Percentiles rank a stretch among this genome's conserved stretches.
phyloP scores from a whole-genome alignment of 208 protist species.

The Leishmania tropica region DNA sequence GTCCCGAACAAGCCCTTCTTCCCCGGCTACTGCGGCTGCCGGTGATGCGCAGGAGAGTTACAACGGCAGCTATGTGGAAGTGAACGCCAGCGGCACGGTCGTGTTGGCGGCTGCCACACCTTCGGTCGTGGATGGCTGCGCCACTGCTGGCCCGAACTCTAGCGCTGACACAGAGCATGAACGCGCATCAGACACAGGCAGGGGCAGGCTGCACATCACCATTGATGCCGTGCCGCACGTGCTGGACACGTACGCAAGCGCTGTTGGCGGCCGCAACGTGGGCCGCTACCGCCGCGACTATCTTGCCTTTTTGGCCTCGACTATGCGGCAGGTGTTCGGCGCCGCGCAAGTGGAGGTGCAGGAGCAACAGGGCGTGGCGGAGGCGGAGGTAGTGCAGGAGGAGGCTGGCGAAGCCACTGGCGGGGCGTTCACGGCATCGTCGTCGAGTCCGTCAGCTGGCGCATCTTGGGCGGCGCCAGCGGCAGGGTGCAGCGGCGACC shows the following conservation, averaged over 20 bases:
- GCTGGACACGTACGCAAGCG: constrained; percentile 60
- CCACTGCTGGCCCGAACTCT: background rate
- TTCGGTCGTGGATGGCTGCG: constrained; percentile 61
- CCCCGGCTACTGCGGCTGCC: background rate
- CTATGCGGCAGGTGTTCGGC: constrained; percentile 68
- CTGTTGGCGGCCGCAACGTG: constrained; percentile 47
- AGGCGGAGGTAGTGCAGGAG: constrained; percentile 48
- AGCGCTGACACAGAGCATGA: constrained; percentile 11
- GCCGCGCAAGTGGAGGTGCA: constrained; percentile 62
- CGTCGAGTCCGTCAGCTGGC: constrained; percentile 1
- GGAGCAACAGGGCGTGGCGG: constrained; percentile 62
- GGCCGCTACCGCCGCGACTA: constrained; percentile 66
- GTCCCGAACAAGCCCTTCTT: constrained; percentile 20
- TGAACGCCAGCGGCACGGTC: constrained; percentile 54
- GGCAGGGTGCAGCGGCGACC: background rate
- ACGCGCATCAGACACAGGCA: constrained; percentile 19
- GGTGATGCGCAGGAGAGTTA: constrained; percentile 33
- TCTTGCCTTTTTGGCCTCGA: constrained; percentile 53
- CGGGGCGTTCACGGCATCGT: constrained; percentile 12
- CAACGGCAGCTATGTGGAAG: constrained; percentile 68
- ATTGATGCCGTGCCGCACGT: constrained; percentile 75
- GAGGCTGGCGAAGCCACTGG: background rate
- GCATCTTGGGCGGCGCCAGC: background rate
- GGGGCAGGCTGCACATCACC: constrained; percentile 55
- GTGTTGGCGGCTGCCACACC: constrained; percentile 66